Evolutionary conservation across 2,329 filamentous ascomycete species (phyloP), one percentile per base, ranked within the genome.

Genomic region (Apiospora aurea): DNA sequence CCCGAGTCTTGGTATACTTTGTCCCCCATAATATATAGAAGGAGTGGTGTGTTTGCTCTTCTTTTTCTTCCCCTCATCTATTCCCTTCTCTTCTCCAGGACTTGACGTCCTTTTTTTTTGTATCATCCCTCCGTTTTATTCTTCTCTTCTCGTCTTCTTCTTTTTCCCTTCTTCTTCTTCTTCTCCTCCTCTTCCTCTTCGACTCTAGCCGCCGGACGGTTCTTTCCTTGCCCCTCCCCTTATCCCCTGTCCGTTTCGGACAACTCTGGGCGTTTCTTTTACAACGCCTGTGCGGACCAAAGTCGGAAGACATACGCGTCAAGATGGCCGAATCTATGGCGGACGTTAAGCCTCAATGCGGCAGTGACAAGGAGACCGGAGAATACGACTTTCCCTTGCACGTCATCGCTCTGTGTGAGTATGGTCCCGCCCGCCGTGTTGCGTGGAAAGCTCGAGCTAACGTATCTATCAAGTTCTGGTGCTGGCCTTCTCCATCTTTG

Each of bases 351-450:
- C 84, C 83, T 26, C 74, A 76, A 46, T 85, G 83, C 69, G 83
- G 83, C 26, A 78, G 82, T 69, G 81, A 78, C 24, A 73, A 77
- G 72, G 68, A 81, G 72, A 73, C 69, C 0, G 83, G 82, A 73
- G 83, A 84, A 64, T 85, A 85, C 72, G 83, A 85, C 72, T 75
- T 85, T 46, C 76, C 77, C n/a, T 74, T 85, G 26, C 84, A 85
- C 70, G 81, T 82, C 38, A 77, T 79, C 53, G 84, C 79, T 53
- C 76, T 85, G n/a, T 85, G 83, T 85, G 75, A 82, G 81, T 8
- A 64, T 11, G 16, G 24, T 38, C 34, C 34, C 34, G 16, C 13
- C 21, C 21, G 38, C 51, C 46, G 47, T 24, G 38, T 67, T 38
- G 29, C 18, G 64, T 49, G 41, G 24, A 61, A 61, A 43, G 2